Percentiles rank a stretch among this genome's conserved stretches.
Evolutionary conservation across 768 basidiomycete species (phyloP).

Genomic region (Leccinum incarnatum): DNA sequence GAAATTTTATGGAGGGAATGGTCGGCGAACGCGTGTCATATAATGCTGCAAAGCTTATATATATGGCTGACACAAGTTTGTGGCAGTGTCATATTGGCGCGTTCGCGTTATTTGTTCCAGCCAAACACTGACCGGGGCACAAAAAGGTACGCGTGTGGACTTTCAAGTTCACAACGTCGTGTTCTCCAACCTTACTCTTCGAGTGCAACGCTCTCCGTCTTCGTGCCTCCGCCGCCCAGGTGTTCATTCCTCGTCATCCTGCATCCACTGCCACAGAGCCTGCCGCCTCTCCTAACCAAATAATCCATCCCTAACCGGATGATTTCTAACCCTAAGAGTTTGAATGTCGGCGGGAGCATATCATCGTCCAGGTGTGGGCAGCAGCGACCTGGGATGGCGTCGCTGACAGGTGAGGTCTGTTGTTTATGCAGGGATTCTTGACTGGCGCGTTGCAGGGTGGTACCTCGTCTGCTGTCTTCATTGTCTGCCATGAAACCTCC

Average conservation of each 20-base stretch:
- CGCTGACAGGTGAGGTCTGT: constrained; percentile 17
- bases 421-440: constrained; percentile 4
- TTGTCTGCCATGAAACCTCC: constrained; percentile 41
- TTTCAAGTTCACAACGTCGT: neutral
- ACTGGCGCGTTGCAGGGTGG: constrained; percentile 11
- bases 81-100: neutral
- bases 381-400: constrained; percentile 20
- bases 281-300: constrained; percentile 46
- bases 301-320: constrained; percentile 46
- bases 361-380: constrained; percentile 24
- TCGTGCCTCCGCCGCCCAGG: constrained; percentile 48
- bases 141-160: constrained; percentile 4
- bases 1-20: too few relatives aligned
- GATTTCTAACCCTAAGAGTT: constrained; percentile 62
- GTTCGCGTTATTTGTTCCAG: constrained; percentile 19
- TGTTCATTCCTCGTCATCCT: constrained; percentile 32
- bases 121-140: constrained; percentile 20
- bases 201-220: constrained; percentile 18
- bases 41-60: too few relatives aligned
- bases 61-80: too few relatives aligned
- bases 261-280: constrained; percentile 30
- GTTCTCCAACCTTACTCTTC: constrained; percentile 6
- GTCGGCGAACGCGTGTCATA: too few relatives aligned
- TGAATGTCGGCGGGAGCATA: constrained; percentile 33
- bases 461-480: constrained; percentile 20